Conservation (phyloP, 768 basidiomycete genomes). For the Kwoniella mangroviensis region DNA sequence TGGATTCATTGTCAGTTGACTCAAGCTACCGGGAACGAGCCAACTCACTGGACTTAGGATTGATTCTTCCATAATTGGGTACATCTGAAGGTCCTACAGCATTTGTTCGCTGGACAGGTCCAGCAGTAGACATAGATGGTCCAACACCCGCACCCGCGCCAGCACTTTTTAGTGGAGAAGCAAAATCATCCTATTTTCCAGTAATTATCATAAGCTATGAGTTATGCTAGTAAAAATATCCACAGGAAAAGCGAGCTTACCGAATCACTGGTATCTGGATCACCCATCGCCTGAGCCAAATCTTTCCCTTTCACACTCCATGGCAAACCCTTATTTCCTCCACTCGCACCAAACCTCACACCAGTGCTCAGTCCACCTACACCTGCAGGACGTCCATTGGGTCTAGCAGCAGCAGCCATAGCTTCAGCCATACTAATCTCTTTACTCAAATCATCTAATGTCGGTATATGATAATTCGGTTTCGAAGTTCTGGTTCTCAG, state of each 20-base stretch:
- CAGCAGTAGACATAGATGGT: slow-evolving; percentile 59
- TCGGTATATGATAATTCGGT: slow-evolving; percentile 46
- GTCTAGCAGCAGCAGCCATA: slow-evolving; percentile 30
- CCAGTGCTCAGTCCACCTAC: slow-evolving; percentile 30
- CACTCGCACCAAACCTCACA: slow-evolving; percentile 32
- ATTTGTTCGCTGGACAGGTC: slow-evolving; percentile 71
- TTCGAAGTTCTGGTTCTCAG: slow-evolving; percentile 26
- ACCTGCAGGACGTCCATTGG: slow-evolving; percentile 27
- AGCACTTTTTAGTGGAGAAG: slow-evolving; percentile 28
- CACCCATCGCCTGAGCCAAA: slow-evolving; percentile 51
- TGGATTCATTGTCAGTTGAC: slow-evolving; percentile 50
- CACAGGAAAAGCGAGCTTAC: slow-evolving; percentile 19
- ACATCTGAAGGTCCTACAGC: slow-evolving; percentile 62
- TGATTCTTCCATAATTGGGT: slow-evolving; percentile 32
- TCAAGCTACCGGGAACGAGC: neutral
- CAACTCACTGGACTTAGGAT: slow-evolving; percentile 37
- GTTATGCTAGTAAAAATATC: no score
- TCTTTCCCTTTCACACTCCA: slow-evolving; percentile 46
- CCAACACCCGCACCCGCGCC: slow-evolving; percentile 58
- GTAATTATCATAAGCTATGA: neutral
- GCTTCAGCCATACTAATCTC: slow-evolving; percentile 31
- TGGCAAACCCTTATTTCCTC: slow-evolving; percentile 23
- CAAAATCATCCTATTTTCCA: slow-evolving; percentile 46
- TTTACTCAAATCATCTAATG: slow-evolving; percentile 37
- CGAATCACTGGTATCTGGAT: slow-evolving; percentile 48